phyloP scores from a whole-genome alignment of 2,329 filamentous ascomycete species.

The Xenoacremonium recifei region DNA sequence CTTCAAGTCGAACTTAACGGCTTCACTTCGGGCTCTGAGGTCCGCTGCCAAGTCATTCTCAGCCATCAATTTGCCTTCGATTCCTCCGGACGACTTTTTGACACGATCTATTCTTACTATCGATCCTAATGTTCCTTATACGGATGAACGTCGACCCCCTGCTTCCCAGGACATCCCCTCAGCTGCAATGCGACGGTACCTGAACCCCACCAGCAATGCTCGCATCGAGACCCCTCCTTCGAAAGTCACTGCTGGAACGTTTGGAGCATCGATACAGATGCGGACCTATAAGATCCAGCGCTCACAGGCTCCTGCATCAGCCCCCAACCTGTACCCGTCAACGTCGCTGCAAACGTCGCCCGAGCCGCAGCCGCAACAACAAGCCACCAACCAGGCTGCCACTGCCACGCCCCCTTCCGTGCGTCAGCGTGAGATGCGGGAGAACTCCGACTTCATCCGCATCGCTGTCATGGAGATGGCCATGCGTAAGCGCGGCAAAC shows the following conservation, averaged over 20 bases:
- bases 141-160: conserved; percentile 65
- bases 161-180: conserved; percentile 63
- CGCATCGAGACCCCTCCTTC: conserved; percentile 31
- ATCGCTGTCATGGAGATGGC: conserved; percentile 72
- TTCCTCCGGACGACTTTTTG: conserved; percentile 65
- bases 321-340: conserved; percentile 31
- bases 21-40: conserved; percentile 62
- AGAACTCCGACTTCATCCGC: conserved; percentile 69
- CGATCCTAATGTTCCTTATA: conserved; percentile 64
- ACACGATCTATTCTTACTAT: conserved; percentile 67
- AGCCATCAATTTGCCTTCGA: conserved; percentile 59
- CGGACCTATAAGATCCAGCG: conserved; percentile 65
- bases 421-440: conserved; percentile 66
- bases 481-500: conserved; percentile 65
- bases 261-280: conserved; percentile 69
- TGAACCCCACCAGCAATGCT: conserved; percentile 58
- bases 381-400: conserved; percentile 30
- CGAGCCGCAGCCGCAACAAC: conserved; percentile 27
- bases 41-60: conserved; percentile 65
- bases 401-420: conserved; percentile 43
- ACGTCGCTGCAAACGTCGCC: conserved; percentile 30
- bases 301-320: conserved; percentile 36
- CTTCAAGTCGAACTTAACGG: conserved; percentile 69
- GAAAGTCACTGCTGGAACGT: conserved; percentile 37
- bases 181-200: conserved; percentile 63